phyloP scores from a whole-genome alignment of 257 asterid species.

The Mentha longifolia region DNA sequence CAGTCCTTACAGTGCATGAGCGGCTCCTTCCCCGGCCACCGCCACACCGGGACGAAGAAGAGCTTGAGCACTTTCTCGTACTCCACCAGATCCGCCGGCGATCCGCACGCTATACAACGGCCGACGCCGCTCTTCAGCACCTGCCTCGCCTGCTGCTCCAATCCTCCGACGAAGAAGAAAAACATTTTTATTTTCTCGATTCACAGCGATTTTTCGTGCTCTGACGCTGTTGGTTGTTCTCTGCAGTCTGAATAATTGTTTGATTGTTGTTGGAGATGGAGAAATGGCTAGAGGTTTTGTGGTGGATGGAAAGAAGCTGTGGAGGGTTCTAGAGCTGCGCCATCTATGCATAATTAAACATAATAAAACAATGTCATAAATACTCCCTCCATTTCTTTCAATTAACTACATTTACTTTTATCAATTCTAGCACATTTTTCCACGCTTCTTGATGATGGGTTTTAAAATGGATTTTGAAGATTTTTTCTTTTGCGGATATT shows the following conservation, averaged over 20 bases:
- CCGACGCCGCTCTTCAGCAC: constrained; percentile 67
- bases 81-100: constrained; percentile 74
- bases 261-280: background rate
- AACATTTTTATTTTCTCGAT: constrained; percentile 46
- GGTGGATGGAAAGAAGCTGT: background rate
- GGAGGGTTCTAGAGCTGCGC: constrained; percentile 33
- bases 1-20: constrained; percentile 63
- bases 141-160: constrained; percentile 72
- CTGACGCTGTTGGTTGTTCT: background rate
- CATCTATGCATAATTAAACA: too few species aligned
- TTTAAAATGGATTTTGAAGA: too few species aligned
- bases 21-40: constrained; percentile 81
- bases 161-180: constrained; percentile 80
- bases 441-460: too few species aligned
- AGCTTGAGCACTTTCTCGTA: constrained; percentile 77
- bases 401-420: too few species aligned
- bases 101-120: constrained; percentile 77
- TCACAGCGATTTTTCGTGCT: background rate
- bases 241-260: background rate
- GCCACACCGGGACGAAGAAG: constrained; percentile 87
- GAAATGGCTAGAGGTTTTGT: background rate
- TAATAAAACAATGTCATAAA: too few species aligned
- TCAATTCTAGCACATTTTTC: too few species aligned
- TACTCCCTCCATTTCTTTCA: too few species aligned
- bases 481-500: too few species aligned